Evolutionary conservation across 495 filamentous ascomycete species (phyloP).

Genomic region (Daldinia childiae): DNA sequence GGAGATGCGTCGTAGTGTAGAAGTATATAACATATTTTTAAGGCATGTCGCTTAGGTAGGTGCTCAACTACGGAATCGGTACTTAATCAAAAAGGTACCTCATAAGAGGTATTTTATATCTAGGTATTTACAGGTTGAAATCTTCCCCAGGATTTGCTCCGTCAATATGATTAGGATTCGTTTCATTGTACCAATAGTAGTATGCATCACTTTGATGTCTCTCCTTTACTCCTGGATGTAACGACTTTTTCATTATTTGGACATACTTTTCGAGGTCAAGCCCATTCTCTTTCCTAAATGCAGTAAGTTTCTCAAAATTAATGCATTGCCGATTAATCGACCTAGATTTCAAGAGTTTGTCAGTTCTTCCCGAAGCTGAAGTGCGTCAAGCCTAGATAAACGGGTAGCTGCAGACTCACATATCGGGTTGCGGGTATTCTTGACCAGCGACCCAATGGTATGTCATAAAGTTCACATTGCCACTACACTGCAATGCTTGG

Average conservation of each 20-base stretch:
- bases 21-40: no score
- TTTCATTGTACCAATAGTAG: conserved; percentile 31
- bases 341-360: conserved; percentile 17
- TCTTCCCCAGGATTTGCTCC: conserved; percentile 30
- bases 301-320: conserved; percentile 36
- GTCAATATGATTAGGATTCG: conserved; percentile 38
- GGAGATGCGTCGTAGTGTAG: no score
- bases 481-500: conserved; percentile 50
- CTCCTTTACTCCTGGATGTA: conserved; percentile 35
- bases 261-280: conserved; percentile 37
- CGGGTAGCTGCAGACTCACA: conserved; percentile 30
- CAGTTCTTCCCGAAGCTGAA: not conserved
- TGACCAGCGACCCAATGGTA: conserved; percentile 51
- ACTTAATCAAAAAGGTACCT: no score
- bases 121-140: conserved; percentile 38
- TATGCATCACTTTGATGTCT: conserved; percentile 34
- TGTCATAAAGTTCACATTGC: conserved; percentile 48
- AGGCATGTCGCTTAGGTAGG: no score
- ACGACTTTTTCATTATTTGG: conserved; percentile 35
- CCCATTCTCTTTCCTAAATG: conserved; percentile 29
- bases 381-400: not conserved
- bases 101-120: not conserved
- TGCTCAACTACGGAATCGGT: no score
- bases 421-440: conserved; percentile 51
- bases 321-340: conserved; percentile 37